Evolutionary conservation across 257 asterid genomes (phyloP), one percentile per base, ranked within the genome.

Genomic region (Cordia subcordata): DNA sequence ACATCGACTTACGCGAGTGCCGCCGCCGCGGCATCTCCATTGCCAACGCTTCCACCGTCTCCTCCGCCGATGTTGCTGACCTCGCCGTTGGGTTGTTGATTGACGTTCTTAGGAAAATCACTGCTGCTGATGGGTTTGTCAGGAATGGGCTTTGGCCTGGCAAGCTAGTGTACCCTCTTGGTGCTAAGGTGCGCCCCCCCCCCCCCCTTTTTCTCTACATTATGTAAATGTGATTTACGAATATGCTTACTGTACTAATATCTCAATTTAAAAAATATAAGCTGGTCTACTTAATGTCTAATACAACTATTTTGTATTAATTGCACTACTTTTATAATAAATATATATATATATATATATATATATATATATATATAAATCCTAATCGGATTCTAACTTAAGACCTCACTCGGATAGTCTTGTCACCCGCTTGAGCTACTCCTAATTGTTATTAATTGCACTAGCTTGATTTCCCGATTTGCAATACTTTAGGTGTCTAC

Each of bases 1-100:
- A 82, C 64, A 73, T 90, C 8, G 95, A 90, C 57, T 75, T 87
- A 3, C 16, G 11, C 2, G 90, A 82, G 79, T 87, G 96, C 62
- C 90, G 90, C 71, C 82, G 77, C 69, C 81, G 82, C 14, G 82
- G 85, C 62, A 63, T 90, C 40, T 49, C 80, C 9, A 70, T 84
- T 46, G 81, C 92, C 16, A 61, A 75, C 56, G 78, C 87, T 0
- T 21, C 72, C 16, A 17, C 64, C 16, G 37, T 67, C 13, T 63
- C 57, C 65, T 75, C 77, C 0, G 74, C 55, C 6, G 77, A 75
- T 60, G 77, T 70, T 12, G 77, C 77, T 13, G 77, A 70, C 21
- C 4, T 63, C 15, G 74, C 74, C 11, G 72, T 70, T 50, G 77
- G 74, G 14, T 35, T 70, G 68, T 47, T 70, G 51, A 45, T 75